These are phyloP conservation scores for Didymella arachidicola DNA, from an alignment of 2,329 filamentous ascomycete genomes.

Conservation along the genomic window DNA sequence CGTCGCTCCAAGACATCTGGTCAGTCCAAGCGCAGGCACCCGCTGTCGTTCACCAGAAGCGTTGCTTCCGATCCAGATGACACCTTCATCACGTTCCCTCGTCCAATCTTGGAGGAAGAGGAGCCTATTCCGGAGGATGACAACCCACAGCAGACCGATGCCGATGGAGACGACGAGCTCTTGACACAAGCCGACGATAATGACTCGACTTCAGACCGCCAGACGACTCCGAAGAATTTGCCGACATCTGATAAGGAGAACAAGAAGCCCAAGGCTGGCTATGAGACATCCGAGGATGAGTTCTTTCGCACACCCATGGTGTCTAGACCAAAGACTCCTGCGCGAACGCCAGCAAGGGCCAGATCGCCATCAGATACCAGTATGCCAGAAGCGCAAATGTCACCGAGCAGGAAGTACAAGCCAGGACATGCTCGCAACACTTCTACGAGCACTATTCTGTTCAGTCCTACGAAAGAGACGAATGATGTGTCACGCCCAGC, in stretches of 20 bases:
- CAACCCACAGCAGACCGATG: slow-evolving; percentile 72
- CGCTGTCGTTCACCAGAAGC: slow-evolving; percentile 62
- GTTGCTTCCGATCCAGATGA: slow-evolving; percentile 65
- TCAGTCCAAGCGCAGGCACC: slow-evolving; percentile 52
- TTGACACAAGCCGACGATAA: slow-evolving; percentile 72
- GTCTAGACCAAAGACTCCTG: slow-evolving; percentile 37
- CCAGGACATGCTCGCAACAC: slow-evolving; percentile 73
- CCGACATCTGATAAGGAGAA: slow-evolving; percentile 40
- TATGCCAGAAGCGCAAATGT: slow-evolving; percentile 45
- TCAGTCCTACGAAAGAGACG: slow-evolving; percentile 67
- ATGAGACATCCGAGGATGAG: slow-evolving; percentile 52
- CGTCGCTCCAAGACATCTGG: slow-evolving; percentile 58
- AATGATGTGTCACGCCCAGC: slow-evolving; percentile 47
- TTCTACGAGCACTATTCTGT: slow-evolving; percentile 85
- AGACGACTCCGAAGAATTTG: slow-evolving; percentile 25
- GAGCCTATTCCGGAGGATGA: slow-evolving; percentile 52
- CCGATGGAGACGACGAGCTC: slow-evolving; percentile 90
- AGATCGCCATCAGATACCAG: slow-evolving; percentile 42
- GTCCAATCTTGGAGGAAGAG: slow-evolving; percentile 57
- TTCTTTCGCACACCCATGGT: slow-evolving; percentile 56
- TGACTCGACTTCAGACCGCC: slow-evolving; percentile 40
- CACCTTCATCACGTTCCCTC: slow-evolving; percentile 38
- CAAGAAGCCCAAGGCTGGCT: slow-evolving; percentile 30
- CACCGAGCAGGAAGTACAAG: slow-evolving; percentile 40
- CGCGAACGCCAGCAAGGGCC: slow-evolving; percentile 30